Conservation (phyloP, 2,329 filamentous ascomycete species). For the Neophaeococcomyces mojaviensis region DNA sequence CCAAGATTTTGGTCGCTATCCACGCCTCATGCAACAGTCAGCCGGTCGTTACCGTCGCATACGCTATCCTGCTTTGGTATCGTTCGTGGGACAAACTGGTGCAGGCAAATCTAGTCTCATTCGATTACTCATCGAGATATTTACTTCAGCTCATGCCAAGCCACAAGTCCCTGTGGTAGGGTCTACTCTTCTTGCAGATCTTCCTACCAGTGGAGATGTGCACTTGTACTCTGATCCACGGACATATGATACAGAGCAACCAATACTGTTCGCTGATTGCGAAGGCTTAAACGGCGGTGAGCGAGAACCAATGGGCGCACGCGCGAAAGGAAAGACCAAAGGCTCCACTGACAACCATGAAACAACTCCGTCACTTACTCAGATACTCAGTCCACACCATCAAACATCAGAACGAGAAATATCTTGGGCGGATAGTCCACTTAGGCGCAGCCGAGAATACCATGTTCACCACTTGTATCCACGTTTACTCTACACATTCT, state of each 20-base stretch:
- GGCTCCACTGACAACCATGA: slow-evolving; percentile 4
- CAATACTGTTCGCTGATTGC: slow-evolving; percentile 46
- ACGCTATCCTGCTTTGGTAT: slow-evolving; percentile 34
- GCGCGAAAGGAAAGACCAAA: slow-evolving; percentile 23
- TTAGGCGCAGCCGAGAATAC: slow-evolving; percentile 30
- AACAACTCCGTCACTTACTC: not conserved
- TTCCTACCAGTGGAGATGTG: slow-evolving; percentile 45
- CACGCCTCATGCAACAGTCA: slow-evolving; percentile 34
- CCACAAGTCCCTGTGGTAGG: slow-evolving; percentile 39
- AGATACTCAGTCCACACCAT: not conserved
- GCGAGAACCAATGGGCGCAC: slow-evolving; percentile 21
- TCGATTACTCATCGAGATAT: slow-evolving; percentile 40
- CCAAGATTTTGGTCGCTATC: slow-evolving; percentile 40
- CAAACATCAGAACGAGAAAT: slow-evolving; percentile 14
- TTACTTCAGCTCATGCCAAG: slow-evolving; percentile 25
- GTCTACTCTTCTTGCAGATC: slow-evolving; percentile 29
- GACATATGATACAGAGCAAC: slow-evolving; percentile 31
- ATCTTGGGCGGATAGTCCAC: slow-evolving; percentile 30
- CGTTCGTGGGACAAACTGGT: slow-evolving; percentile 40
- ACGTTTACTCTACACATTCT: slow-evolving; percentile 41
- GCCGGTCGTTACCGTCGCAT: slow-evolving; percentile 15
- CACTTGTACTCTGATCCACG: slow-evolving; percentile 46
- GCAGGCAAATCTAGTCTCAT: slow-evolving; percentile 47
- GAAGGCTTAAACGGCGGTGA: slow-evolving; percentile 48
- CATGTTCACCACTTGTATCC: slow-evolving; percentile 38